phyloP scores from a whole-genome alignment of 164 flowering plant species.

The Litsea cubeba region DNA sequence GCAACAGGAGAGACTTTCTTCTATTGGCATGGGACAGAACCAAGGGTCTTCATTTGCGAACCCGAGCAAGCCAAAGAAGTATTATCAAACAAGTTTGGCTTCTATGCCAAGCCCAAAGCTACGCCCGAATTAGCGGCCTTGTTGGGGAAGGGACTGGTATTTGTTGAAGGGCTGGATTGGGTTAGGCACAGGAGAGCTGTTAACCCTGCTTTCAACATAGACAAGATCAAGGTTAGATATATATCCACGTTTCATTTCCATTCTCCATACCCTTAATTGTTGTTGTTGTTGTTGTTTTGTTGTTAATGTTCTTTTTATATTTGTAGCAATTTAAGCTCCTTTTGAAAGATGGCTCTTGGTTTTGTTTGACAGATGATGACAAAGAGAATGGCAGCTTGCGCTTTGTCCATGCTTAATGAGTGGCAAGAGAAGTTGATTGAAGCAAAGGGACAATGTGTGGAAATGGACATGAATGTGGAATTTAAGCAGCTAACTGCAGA shows the following conservation, averaged over 20 bases:
- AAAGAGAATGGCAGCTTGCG: slow-evolving; percentile 24
- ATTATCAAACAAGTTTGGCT: slow-evolving; percentile 26
- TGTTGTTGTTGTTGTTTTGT: no score
- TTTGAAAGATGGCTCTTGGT: background rate
- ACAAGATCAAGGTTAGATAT: slow-evolving; percentile 26
- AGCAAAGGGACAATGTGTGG: slow-evolving; percentile 8
- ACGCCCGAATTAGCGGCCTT: slow-evolving; percentile 12
- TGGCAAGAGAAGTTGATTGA: slow-evolving; percentile 18
- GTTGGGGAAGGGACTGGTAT: slow-evolving; percentile 21
- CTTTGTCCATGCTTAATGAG: slow-evolving; percentile 12
- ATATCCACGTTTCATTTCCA: background rate
- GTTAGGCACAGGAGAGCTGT: slow-evolving; percentile 23
- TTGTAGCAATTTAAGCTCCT: background rate
- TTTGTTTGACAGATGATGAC: slow-evolving; percentile 13
- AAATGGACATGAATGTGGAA: slow-evolving; percentile 17
- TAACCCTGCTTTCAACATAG: slow-evolving; percentile 28
- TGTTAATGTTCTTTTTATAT: background rate
- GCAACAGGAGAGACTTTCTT: slow-evolving; percentile 26
- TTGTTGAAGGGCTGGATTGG: slow-evolving; percentile 24
- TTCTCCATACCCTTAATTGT: background rate
- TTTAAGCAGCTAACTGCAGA: slow-evolving; percentile 24
- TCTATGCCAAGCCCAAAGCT: slow-evolving; percentile 10
- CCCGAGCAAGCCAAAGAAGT: slow-evolving; percentile 26
- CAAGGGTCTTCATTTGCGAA: slow-evolving; percentile 23
- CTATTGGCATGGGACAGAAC: slow-evolving; percentile 29